Evolutionary conservation across 2,329 filamentous ascomycete genomes (phyloP).

Genomic region (Achaetomium macrosporum): DNA sequence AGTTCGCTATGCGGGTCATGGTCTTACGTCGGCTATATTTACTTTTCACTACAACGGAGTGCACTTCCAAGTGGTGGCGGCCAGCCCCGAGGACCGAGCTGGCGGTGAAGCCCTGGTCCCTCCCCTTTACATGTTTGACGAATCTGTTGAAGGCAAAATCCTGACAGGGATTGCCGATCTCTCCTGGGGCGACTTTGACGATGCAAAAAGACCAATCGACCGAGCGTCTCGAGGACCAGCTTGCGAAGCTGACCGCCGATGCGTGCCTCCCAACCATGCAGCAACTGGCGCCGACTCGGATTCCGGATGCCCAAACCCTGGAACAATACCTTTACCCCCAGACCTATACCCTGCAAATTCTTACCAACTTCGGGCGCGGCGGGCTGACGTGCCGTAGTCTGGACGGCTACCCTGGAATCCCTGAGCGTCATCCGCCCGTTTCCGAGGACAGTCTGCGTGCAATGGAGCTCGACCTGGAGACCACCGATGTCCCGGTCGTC

Average conservation of each 20-base stretch:
- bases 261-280: not conserved
- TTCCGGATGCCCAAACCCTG: not conserved
- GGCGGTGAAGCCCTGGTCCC: not conserved
- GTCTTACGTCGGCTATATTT: too few relatives aligned
- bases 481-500: not conserved
- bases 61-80: not conserved
- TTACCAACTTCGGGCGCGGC: not conserved
- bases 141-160: not conserved
- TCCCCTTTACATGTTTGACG: not conserved
- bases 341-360: not conserved
- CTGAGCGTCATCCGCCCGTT: not conserved
- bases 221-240: not conserved
- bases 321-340: not conserved
- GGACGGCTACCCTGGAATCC: not conserved
- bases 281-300: not conserved
- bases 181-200: not conserved
- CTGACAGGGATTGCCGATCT: not conserved
- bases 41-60: too few relatives aligned
- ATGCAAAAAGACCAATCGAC: not conserved
- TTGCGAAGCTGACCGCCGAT: not conserved
- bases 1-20: too few relatives aligned
- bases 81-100: not conserved
- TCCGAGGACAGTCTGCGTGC: not conserved
- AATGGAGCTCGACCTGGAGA: not conserved
- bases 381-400: not conserved